These are phyloP conservation scores for Coniophora puteana DNA, from an alignment of 1,284 basidiomycete species.

Conservation along the genomic window DNA sequence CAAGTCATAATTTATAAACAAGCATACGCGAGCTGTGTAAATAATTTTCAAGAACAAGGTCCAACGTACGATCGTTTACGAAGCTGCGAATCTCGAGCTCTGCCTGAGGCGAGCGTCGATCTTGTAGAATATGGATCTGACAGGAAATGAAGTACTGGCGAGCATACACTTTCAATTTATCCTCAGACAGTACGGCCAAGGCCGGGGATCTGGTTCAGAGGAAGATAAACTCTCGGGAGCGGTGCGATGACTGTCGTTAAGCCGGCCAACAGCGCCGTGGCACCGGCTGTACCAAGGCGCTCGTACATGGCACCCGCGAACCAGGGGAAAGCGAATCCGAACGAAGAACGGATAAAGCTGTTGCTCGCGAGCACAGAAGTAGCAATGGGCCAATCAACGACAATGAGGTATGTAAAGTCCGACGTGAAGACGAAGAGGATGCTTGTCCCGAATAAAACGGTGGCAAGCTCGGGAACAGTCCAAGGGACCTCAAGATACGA, in stretches of 20 bases:
- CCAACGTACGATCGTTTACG: too few relatives aligned
- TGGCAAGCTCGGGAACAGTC: constrained; percentile 67
- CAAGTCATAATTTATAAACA: too few relatives aligned
- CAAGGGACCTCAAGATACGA: constrained; percentile 66
- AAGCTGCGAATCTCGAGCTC: constrained; percentile 31
- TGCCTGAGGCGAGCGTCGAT: constrained; percentile 31
- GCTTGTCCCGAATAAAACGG: constrained; percentile 57
- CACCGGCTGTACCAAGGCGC: constrained; percentile 67
- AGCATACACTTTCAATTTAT: too few relatives aligned
- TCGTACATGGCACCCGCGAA: constrained; percentile 59
- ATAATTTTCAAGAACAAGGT: too few relatives aligned
- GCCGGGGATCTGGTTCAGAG: not conserved
- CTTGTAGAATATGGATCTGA: constrained; percentile 34
- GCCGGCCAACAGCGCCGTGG: constrained; percentile 73
- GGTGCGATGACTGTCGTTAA: constrained; percentile 67
- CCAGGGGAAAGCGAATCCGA: constrained; percentile 74
- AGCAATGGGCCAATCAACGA: constrained; percentile 74
- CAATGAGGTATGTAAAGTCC: constrained; percentile 70
- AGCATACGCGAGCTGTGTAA: too few relatives aligned
- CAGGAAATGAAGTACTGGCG: too few relatives aligned
- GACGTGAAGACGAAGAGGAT: constrained; percentile 61
- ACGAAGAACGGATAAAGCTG: constrained; percentile 58
- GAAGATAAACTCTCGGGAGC: constrained; percentile 50
- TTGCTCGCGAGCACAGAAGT: constrained; percentile 78
- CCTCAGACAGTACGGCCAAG: too few relatives aligned